Evolutionary conservation across 768 basidiomycete genomes (phyloP), one percentile per base, ranked within the genome.

Genomic region (Rhodotorula taiwanensis): DNA sequence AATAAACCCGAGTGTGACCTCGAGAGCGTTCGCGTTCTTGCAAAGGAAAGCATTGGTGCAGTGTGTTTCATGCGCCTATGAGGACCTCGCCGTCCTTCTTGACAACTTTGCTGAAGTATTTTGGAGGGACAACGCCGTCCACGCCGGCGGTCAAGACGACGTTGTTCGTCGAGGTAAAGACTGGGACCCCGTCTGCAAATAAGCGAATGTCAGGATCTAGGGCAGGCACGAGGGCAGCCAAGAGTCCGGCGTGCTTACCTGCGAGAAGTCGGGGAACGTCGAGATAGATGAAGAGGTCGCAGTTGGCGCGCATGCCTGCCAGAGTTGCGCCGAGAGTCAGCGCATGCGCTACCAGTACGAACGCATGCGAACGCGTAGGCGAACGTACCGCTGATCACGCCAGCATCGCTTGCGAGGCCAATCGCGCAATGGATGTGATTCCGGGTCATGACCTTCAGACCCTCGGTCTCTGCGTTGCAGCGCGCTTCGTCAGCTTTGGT

Each of bases 341-440:
- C n/a, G 5, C 33, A 14, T 4, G 16, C 43, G 11, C 23, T n/a
- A 33, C 10, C 21, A 15, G 14, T 14, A 28, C 25, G 18, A 10
- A 16, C 45, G 45, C n/a, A n/a, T n/a, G n/a, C n/a, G n/a, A n/a
- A n/a, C n/a, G n/a, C n/a, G n/a, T n/a, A n/a, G n/a, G n/a, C 14
- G 5, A 28, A 71, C 83, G 30, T 60, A 89, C 91, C 89, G 67
- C 88, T 91, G 55, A 86, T 81, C 52, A 88, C 84, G 9, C 81
- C 81, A 4, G 74, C 54, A 20, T 83, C 76, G 2, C 83, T 83
- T 4, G 80, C 78, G 5, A 88, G 77, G 41, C 87, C 85, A 74
- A 91, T 87, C 0, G 93, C 92, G 20, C 95, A 79, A 75, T 99
- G 94, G 43, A 98, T 87, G 72, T 97, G 92, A 72, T 92, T 94